Percentiles rank a stretch among this genome's conserved stretches.
These are phyloP conservation scores for Blepharisma japonicum DNA, from an alignment of 73 alveolate species.

Conservation along the genomic window DNA sequence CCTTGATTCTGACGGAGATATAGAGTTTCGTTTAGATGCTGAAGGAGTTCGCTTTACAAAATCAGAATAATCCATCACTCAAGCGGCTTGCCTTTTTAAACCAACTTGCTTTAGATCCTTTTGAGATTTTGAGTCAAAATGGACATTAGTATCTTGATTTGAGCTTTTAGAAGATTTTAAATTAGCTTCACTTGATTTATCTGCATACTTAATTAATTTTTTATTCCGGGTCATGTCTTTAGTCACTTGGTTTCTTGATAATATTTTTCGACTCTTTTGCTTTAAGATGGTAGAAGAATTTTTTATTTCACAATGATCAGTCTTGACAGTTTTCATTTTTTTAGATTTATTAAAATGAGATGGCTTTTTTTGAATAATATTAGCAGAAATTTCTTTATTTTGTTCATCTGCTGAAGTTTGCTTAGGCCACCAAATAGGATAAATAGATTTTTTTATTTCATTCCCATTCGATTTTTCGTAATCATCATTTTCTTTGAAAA, in stretches of 20 bases:
- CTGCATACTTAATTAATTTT: neutral
- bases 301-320: neutral
- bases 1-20: neutral
- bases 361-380: neutral
- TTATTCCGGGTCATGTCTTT: neutral
- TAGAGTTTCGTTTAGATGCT: neutral
- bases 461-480: neutral
- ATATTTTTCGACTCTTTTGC: neutral
- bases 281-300: neutral
- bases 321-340: neutral
- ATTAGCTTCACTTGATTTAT: neutral
- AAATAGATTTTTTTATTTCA: neutral
- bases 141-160: neutral
- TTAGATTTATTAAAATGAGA: neutral
- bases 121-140: neutral
- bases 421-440: slow-evolving; percentile 12
- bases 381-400: neutral
- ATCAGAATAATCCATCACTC: neutral
- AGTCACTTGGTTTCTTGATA: neutral
- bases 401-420: neutral
- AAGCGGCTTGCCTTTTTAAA: neutral
- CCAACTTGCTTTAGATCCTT: too few relatives aligned
- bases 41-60: neutral
- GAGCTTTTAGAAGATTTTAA: neutral
- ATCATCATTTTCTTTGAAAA: neutral